Evolutionary conservation across 352 stramenopile genomes (phyloP), one percentile per base, ranked within the genome.

Genomic region (Lagenidium giganteum): DNA sequence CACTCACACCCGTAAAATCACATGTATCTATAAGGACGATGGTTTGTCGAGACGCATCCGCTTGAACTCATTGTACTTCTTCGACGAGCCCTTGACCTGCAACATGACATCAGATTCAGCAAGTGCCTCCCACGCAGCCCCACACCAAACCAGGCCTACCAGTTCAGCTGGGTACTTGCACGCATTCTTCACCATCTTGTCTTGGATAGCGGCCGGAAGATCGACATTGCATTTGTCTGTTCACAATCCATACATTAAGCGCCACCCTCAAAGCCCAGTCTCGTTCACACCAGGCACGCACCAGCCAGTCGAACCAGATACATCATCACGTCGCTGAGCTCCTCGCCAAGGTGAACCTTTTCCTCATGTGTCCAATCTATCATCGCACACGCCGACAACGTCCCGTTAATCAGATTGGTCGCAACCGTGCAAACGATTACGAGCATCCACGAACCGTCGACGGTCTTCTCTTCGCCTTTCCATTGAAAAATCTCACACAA

Each of bases 241-340:
- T 12, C 21, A 55, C 7, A 3, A 25, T n/a, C n/a, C n/a, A n/a
- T n/a, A n/a, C n/a, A n/a, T n/a, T n/a, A n/a, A n/a, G n/a, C n/a
- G n/a, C n/a, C n/a, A n/a, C n/a, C n/a, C n/a, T n/a, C n/a, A n/a
- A n/a, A n/a, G n/a, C n/a, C n/a, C n/a, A n/a, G n/a, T n/a, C n/a
- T n/a, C n/a, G n/a, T n/a, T n/a, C n/a, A n/a, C n/a, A n/a, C n/a
- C n/a, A 28, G 17, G 13, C 17, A 24, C 55, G 2, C 30, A 78
- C 69, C 75, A 41, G 92, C 87, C n/a, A 98, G 76, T 21, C 87
- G 83, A n/a, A 98, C 73, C 12, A 97, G 64, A 53, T 99, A 99
- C 54, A 99, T 97, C 31, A 96, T 63, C 35, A 98, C 94, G 67
- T 99, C 96, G 17, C 93, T 96, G 20, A 99, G 76, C 68, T 99